These are phyloP conservation scores for Phytopythium ostracodes DNA, from an alignment of 352 stramenopile species.

Conservation along the genomic window DNA sequence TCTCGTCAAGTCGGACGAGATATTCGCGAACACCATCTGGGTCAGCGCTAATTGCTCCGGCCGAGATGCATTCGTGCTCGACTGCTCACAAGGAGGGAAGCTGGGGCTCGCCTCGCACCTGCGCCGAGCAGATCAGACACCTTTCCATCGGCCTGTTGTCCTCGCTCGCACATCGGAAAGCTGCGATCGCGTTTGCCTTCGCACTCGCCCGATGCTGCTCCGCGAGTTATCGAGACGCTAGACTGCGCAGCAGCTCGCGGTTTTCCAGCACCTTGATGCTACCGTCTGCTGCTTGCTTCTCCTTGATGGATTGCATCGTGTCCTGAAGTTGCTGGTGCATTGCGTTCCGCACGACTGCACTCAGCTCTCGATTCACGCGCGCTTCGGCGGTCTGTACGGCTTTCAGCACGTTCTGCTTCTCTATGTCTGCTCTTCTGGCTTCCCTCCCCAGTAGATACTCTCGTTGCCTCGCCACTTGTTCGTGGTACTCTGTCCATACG, in stretches of 20 bases:
- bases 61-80: background rate
- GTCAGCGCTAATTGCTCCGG: background rate
- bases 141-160: background rate
- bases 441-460: background rate
- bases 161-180: background rate
- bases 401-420: background rate
- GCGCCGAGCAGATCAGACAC: background rate
- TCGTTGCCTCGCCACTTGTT: background rate
- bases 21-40: background rate
- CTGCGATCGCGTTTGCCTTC: background rate
- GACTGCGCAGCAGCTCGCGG: background rate
- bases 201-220: background rate
- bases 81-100: too few relatives aligned
- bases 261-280: background rate
- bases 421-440: background rate
- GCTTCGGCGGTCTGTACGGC: background rate
- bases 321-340: slow-evolving; percentile 5
- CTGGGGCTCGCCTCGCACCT: background rate
- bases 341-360: slow-evolving; percentile 4
- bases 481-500: background rate
- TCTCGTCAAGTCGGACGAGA: background rate
- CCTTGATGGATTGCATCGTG: background rate
- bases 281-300: background rate
- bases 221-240: background rate
- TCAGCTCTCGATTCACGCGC: background rate